phyloP scores from a whole-genome alignment of 768 basidiomycete genomes.

The Erythrobasidium yunnanense region DNA sequence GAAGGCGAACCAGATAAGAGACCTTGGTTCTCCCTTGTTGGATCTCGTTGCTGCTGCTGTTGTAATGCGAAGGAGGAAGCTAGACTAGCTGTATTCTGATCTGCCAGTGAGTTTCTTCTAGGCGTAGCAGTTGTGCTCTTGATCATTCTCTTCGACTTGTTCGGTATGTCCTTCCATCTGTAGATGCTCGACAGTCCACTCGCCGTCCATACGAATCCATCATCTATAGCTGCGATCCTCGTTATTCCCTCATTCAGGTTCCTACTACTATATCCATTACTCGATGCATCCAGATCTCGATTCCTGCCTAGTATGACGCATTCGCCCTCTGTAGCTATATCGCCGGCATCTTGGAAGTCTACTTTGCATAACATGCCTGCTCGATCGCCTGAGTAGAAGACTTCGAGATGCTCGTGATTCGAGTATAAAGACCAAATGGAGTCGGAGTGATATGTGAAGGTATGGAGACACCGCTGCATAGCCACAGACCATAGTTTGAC shows the following conservation, averaged over 20 bases:
- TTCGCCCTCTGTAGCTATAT: slow-evolving; percentile 69
- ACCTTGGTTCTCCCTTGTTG: neutral
- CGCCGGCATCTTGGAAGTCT: slow-evolving; percentile 71
- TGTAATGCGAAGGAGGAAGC: neutral
- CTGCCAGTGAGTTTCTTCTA: neutral
- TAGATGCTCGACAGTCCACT: slow-evolving; percentile 68
- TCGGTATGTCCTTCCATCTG: slow-evolving; percentile 64
- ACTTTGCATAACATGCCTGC: slow-evolving; percentile 79
- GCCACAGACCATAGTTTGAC: slow-evolving; percentile 91
- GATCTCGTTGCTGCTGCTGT: too few relatives aligned
- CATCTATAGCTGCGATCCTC: slow-evolving; percentile 69
- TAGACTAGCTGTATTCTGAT: too few relatives aligned
- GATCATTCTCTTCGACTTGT: slow-evolving; percentile 31
- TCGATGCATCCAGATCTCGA: slow-evolving; percentile 47
- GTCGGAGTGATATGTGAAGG: slow-evolving; percentile 88
- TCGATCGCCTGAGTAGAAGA: slow-evolving; percentile 90
- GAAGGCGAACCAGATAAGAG: neutral
- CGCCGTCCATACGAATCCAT: slow-evolving; percentile 79
- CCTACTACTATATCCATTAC: slow-evolving; percentile 35
- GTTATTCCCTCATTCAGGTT: slow-evolving; percentile 53
- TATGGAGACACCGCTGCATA: slow-evolving; percentile 77
- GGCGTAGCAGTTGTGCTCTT: neutral
- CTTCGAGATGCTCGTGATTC: slow-evolving; percentile 68
- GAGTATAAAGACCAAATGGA: slow-evolving; percentile 82
- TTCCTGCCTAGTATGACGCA: slow-evolving; percentile 64